Percentiles rank a stretch among this genome's conserved stretches.
Conservation (phyloP, 2,329 filamentous ascomycete species). For the Arthrobotrys pseudoclavata region DNA sequence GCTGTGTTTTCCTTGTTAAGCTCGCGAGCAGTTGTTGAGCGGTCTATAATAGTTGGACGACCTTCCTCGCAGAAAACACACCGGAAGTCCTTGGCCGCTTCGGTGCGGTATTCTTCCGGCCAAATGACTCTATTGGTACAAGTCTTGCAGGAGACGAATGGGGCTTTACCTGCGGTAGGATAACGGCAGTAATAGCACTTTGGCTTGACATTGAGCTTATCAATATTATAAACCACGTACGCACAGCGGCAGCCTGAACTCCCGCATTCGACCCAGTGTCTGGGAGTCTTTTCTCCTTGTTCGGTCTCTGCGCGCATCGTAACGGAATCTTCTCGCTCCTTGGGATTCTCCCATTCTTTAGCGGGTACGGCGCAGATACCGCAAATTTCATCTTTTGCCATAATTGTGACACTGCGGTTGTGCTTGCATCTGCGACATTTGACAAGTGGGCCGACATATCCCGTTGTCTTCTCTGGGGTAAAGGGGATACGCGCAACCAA, state of each 20-base stretch:
- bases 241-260: conserved; percentile 68
- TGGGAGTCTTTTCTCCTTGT: conserved; percentile 64
- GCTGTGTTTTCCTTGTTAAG: conserved; percentile 67
- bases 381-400: conserved; percentile 67
- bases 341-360: conserved; percentile 61
- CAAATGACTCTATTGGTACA: conserved; percentile 70
- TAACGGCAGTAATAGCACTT: conserved; percentile 70
- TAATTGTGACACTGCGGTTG: conserved; percentile 70
- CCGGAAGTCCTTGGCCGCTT: conserved; percentile 65
- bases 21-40: conserved; percentile 66
- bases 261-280: conserved; percentile 70
- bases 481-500: conserved; percentile 68
- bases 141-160: conserved; percentile 68
- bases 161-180: conserved; percentile 64
- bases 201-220: conserved; percentile 67
- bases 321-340: conserved; percentile 57
- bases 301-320: conserved; percentile 63
- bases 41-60: conserved; percentile 65
- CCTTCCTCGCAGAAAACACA: conserved; percentile 68
- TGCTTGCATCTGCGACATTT: conserved; percentile 67
- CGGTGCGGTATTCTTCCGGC: conserved; percentile 68
- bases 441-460: conserved; percentile 67
- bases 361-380: conserved; percentile 66
- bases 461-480: conserved; percentile 68
- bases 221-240: conserved; percentile 70